Percentiles rank a stretch among this genome's conserved stretches.
Evolutionary conservation across 305 asterid species (phyloP).

Genomic region (Solanum chacoense): DNA sequence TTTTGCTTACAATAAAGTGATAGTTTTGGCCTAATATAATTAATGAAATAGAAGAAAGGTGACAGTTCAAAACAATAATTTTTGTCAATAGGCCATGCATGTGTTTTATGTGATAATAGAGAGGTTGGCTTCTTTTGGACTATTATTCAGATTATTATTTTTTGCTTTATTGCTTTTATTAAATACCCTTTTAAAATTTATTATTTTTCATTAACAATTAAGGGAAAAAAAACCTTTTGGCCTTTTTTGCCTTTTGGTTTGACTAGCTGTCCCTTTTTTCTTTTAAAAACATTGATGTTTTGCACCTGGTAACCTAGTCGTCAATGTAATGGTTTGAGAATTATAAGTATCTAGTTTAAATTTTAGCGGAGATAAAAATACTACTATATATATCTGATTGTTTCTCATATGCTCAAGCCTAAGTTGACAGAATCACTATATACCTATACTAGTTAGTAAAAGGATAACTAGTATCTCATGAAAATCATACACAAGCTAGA

Average conservation of each 20-base stretch:
- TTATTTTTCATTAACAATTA: neutral
- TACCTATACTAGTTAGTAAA: neutral
- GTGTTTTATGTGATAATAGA: neutral
- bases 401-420: neutral
- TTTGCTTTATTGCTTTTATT: slow-evolving; percentile 3
- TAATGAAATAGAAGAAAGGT: neutral
- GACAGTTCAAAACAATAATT: neutral
- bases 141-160: neutral
- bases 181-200: slow-evolving; percentile 1
- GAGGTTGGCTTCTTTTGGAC: neutral
- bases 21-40: neutral
- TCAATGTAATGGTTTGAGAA: neutral
- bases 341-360: neutral
- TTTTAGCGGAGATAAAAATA: rapidly evolving
- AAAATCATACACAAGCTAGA: neutral
- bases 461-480: neutral
- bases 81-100: neutral
- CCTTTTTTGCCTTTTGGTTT: neutral
- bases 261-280: neutral
- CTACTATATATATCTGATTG: neutral
- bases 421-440: neutral
- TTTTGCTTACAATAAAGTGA: neutral
- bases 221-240: neutral
- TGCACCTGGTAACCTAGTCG: too few relatives aligned
- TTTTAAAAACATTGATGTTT: neutral